Conservation (phyloP, 2,329 filamentous ascomycete genomes). For the Pseudogymnoascus sp. region DNA sequence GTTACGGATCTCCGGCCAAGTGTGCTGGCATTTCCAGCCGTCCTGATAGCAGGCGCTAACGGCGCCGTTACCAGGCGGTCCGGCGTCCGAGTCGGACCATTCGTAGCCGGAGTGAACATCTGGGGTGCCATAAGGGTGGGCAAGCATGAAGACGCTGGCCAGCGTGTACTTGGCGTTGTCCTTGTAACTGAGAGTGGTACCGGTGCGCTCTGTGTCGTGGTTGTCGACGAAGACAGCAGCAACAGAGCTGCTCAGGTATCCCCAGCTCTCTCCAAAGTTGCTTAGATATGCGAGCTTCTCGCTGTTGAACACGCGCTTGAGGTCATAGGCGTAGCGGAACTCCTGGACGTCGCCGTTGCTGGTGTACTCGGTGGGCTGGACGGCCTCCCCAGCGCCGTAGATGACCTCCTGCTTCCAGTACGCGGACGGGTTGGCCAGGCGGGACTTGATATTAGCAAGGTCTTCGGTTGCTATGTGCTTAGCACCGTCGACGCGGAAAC, state of each 20-base stretch:
- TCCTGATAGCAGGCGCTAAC: neutral
- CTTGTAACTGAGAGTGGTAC: neutral
- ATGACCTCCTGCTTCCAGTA: conserved; percentile 7
- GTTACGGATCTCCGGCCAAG: neutral
- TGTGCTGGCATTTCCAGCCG: neutral
- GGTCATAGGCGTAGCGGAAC: neutral
- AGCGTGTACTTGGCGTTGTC: neutral
- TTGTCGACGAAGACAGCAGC: neutral
- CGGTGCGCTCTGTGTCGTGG: conserved; percentile 1
- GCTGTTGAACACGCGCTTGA: conserved; percentile 1
- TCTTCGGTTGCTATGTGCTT: conserved; percentile 1
- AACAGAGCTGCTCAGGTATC: neutral
- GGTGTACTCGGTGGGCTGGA: neutral
- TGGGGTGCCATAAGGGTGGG: neutral
- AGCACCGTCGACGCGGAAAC: neutral
- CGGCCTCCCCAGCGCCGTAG: neutral
- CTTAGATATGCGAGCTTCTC: neutral
- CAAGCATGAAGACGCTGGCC: neutral
- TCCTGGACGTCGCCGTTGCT: neutral
- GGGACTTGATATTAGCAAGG: conserved; percentile 4
- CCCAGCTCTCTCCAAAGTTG: neutral
- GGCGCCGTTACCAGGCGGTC: neutral
- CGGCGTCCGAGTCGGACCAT: neutral
- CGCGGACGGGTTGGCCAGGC: neutral
- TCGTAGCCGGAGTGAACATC: neutral